These are phyloP conservation scores for Termitomyces sp. DNA, from an alignment of 768 basidiomycete genomes.

Conservation along the genomic window DNA sequence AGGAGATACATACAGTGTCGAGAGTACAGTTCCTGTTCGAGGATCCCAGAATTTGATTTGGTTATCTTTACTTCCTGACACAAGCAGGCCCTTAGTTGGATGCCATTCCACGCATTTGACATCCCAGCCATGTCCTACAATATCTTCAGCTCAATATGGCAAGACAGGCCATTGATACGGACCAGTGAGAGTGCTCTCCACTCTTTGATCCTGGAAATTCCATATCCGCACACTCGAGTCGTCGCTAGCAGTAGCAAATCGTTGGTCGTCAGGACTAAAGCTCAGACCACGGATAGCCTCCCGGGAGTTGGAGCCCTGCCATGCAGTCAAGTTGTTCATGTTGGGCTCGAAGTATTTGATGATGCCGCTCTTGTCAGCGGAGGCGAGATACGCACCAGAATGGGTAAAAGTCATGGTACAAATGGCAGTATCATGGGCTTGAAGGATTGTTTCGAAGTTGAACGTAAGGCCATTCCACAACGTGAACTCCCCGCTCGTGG, in stretches of 20 bases:
- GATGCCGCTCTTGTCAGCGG: slow-evolving; percentile 88
- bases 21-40: slow-evolving; percentile 84
- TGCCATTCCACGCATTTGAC: slow-evolving; percentile 99
- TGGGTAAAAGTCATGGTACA: slow-evolving; percentile 89
- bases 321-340: slow-evolving; percentile 97
- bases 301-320: slow-evolving; percentile 81
- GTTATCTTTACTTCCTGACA: slow-evolving; percentile 96
- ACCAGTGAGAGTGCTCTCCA: slow-evolving; percentile 89
- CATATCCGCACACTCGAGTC: slow-evolving; percentile 94
- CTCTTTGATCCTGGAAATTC: slow-evolving; percentile 89
- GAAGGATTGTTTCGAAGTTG: slow-evolving; percentile 99
- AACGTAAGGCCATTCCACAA: slow-evolving; percentile 99
- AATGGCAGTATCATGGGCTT: slow-evolving; percentile 95
- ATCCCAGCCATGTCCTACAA: slow-evolving; percentile 95
- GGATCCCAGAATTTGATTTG: slow-evolving; percentile 99
- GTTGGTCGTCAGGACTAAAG: slow-evolving; percentile 88
- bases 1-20: slow-evolving; percentile 67
- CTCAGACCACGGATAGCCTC: slow-evolving; percentile 91
- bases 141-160: neutral
- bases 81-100: slow-evolving; percentile 91
- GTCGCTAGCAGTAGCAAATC: slow-evolving; percentile 94
- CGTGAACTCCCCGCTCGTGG: slow-evolving; percentile 96
- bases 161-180: slow-evolving; percentile 10
- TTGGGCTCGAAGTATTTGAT: slow-evolving; percentile 99
- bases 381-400: slow-evolving; percentile 90